Percentiles rank a stretch among this genome's conserved stretches.
phyloP scores from a whole-genome alignment of 192 early-diverging fungal genomes.

The Entrophospora sp. region DNA sequence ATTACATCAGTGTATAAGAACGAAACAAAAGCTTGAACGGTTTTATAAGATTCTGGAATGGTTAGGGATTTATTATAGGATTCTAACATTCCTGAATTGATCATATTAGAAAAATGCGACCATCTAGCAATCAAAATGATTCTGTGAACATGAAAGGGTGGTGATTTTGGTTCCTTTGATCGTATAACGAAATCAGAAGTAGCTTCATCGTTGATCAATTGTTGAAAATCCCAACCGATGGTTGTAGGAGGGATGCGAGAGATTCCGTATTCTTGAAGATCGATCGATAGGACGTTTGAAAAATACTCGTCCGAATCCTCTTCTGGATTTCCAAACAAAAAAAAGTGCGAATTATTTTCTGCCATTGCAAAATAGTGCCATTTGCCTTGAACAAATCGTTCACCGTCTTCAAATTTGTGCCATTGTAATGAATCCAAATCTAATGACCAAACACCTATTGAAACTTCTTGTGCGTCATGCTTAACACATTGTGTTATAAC shows the following conservation, averaged over 20 bases:
- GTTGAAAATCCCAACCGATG: constrained; percentile 39
- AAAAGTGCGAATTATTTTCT: constrained; percentile 36
- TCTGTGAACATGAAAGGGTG: constrained; percentile 44
- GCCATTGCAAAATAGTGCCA: constrained; percentile 60
- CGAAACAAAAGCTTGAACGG: constrained; percentile 42
- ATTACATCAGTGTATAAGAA: constrained; percentile 54
- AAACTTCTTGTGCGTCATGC: constrained; percentile 33
- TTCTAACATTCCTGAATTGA: constrained; percentile 49
- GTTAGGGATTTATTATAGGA: constrained; percentile 33
- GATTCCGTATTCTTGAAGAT: constrained; percentile 50
- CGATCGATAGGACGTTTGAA: constrained; percentile 40
- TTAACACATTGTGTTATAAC: constrained; percentile 37
- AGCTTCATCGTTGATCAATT: constrained; percentile 34
- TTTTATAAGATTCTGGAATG: constrained; percentile 43
- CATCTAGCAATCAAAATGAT: constrained; percentile 54
- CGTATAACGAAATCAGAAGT: constrained; percentile 40
- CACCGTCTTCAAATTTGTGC: constrained; percentile 25
- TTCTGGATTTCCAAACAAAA: constrained; percentile 46
- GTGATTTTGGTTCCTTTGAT: constrained; percentile 29
- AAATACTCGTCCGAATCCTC: constrained; percentile 55
- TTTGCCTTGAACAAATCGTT: constrained; percentile 23
- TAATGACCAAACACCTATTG: constrained; percentile 50
- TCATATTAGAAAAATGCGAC: constrained; percentile 50
- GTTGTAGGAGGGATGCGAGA: constrained; percentile 38
- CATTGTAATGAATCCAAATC: constrained; percentile 50